phyloP scores from a whole-genome alignment of 805 yeast genomes.

The Wickerhamomyces rabaulensis region DNA sequence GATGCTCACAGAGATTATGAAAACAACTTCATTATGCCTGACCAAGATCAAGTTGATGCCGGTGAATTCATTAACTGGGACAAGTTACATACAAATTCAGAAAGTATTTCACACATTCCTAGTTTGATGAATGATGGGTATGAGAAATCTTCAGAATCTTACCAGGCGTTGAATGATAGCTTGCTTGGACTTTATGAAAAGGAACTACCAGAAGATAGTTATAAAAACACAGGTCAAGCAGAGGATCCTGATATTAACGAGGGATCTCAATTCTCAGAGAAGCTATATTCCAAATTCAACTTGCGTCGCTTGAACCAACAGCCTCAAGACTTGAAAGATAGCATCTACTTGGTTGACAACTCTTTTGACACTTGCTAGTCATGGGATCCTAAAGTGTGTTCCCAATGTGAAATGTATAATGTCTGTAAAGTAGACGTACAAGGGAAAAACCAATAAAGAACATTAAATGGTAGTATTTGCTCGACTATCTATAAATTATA shows the following conservation, averaged over 20 bases:
- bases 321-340: neutral
- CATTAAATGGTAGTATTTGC: neutral
- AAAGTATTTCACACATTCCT: neutral
- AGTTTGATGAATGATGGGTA: neutral
- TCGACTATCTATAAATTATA: neutral
- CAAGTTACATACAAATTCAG: neutral
- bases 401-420: too few relatives aligned
- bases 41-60: neutral
- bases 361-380: slow-evolving; percentile 6
- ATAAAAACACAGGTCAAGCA: neutral
- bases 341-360: neutral
- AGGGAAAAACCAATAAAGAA: neutral
- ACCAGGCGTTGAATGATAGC: neutral
- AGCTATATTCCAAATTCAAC: slow-evolving; percentile 12
- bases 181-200: neutral
- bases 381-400: too few relatives aligned
- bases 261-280: slow-evolving; percentile 5
- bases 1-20: neutral
- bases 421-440: neutral
- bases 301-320: slow-evolving; percentile 5
- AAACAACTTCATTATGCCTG: neutral
- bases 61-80: slow-evolving; percentile 7
- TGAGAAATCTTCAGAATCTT: neutral
- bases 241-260: neutral
- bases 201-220: neutral